Evolutionary conservation across 176 grass and related monocot genomes (phyloP).

Genomic region (Musa schizocarpa): DNA sequence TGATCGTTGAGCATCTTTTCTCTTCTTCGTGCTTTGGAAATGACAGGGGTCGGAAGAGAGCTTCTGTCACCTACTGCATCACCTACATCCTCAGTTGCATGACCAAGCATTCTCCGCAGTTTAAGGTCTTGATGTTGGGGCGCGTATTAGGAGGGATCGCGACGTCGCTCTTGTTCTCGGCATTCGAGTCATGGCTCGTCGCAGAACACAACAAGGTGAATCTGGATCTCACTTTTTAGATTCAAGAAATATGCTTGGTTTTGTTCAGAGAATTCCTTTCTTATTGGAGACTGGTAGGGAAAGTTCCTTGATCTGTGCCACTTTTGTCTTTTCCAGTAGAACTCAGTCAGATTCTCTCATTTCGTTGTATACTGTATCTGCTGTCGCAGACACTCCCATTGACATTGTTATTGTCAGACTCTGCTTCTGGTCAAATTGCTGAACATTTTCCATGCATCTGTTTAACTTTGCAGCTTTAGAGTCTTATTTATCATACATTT

Average conservation of each 20-base stretch:
- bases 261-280: background rate
- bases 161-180: constrained; percentile 16
- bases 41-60: constrained; percentile 16
- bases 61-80: constrained; percentile 18
- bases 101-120: constrained; percentile 19
- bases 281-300: background rate
- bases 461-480: background rate
- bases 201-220: constrained; percentile 21
- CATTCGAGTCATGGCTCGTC: constrained; percentile 23
- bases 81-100: constrained; percentile 19
- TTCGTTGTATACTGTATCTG: too few relatives aligned
- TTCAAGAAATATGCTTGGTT: background rate
- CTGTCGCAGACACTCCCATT: too few relatives aligned
- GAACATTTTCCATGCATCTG: background rate
- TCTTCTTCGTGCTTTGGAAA: background rate
- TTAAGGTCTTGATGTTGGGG: constrained; percentile 16
- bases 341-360: background rate
- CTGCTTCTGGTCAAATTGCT: background rate
- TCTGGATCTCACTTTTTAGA: background rate
- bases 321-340: background rate
- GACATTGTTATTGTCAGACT: too few relatives aligned
- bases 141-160: constrained; percentile 19
- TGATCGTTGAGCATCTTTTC: background rate
- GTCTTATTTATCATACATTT: background rate
- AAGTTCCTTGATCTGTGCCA: background rate